Evolutionary conservation across 306 rosid species (phyloP).

Genomic region (Sicyos baderoa): DNA sequence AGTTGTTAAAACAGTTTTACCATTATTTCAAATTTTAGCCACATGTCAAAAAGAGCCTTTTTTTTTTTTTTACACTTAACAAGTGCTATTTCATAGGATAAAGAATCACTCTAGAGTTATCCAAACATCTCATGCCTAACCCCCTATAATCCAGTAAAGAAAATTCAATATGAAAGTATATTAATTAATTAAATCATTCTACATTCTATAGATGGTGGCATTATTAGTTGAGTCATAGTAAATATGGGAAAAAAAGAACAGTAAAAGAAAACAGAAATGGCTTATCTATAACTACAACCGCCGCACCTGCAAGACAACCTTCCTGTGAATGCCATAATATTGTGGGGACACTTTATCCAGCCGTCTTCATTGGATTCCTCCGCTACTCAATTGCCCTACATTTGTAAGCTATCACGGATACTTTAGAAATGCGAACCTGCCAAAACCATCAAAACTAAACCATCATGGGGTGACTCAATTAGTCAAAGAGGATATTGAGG

Average conservation of each 20-base stretch:
- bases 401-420: not conserved
- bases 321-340: not conserved
- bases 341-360: slow-evolving; percentile 10
- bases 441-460: slow-evolving; percentile 1
- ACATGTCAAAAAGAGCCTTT: not conserved
- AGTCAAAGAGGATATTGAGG: too few species aligned
- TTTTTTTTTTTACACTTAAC: too few species aligned
- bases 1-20: not conserved
- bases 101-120: not conserved
- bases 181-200: not conserved
- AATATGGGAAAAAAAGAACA: not conserved
- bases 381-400: not conserved
- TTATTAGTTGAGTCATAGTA: slow-evolving; percentile 2
- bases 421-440: not conserved
- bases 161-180: not conserved
- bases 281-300: slow-evolving; percentile 3
- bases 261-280: not conserved
- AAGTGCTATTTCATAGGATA: not conserved
- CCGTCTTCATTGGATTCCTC: slow-evolving; percentile 9
- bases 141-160: not conserved
- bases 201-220: not conserved
- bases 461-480: too few species aligned
- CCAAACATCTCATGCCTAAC: not conserved
- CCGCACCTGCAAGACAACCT: slow-evolving; percentile 13
- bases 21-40: not conserved